Evolutionary conservation across 345 rosid species (phyloP), one percentile per base, ranked within the genome.

Genomic region (Acer campestre): DNA sequence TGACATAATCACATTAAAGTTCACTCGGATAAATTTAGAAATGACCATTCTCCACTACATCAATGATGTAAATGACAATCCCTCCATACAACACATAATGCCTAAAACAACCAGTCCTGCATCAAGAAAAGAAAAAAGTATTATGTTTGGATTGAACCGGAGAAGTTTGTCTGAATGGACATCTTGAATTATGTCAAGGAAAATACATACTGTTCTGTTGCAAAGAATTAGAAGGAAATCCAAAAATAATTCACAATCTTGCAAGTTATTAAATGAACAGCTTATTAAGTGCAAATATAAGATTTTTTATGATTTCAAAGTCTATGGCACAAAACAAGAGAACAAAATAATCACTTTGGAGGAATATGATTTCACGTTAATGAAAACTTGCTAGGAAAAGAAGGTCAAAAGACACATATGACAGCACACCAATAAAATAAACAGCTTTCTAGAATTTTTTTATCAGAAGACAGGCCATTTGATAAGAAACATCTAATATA

Each of bases 61-160:
- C 23, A 70, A 67, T 25, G 23, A 13, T 11, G 25, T 46, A 18
- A 16, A 23, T 65, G 4, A 46, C 59, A 59, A 77, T 29, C 20
- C 61, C 31, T 20, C 4, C 2, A 3, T 56, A 62, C 42, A 61
- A 10, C 65, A 14, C 20, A 2, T 71, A n/a, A 58, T 59, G 23
- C 23, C 23, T 61, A 44, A 58, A 63, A 48, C 70, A 27, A 64
- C 62, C 61, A 31, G 61, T 10, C 70, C 70, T 48, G 70, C 20
- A 48, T 46, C 11, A 44, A 63, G 58, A 2, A 46, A 44, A 48
- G n/a, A 29, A 49, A 62, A 46, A 8, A 74, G 38, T 20, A 64
- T 18, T 18, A n/a, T 11, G 20, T 74, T 29, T 16, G 53, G 29
- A 18, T 63, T 11, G 17, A 49, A 38, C n/a, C 17, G n/a, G 31